A percentile compares a stretch with the other conserved stretches of the same genome.
These are phyloP conservation scores for Candida nonsorbophila DNA, from an alignment of 805 yeast species.

Conservation along the genomic window DNA sequence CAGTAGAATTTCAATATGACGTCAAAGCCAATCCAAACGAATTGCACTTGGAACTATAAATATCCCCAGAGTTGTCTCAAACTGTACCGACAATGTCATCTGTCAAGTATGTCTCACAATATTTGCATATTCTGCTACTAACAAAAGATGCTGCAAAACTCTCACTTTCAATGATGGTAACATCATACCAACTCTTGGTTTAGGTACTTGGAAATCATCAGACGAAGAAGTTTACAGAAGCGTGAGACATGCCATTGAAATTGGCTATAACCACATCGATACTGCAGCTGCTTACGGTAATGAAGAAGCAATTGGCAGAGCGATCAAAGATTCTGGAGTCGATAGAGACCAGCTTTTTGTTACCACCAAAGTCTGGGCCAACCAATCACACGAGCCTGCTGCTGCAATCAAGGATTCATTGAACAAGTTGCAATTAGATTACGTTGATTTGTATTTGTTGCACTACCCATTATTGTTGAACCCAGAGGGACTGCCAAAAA, in stretches of 20 bases:
- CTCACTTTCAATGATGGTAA: constrained; percentile 53
- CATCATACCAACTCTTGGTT: constrained; percentile 57
- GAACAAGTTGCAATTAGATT: constrained; percentile 60
- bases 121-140: too few relatives aligned
- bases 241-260: constrained; percentile 51
- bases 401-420: constrained; percentile 55
- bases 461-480: constrained; percentile 69
- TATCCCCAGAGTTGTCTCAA: too few relatives aligned
- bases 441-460: constrained; percentile 71
- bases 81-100: too few relatives aligned
- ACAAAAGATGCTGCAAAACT: too few relatives aligned
- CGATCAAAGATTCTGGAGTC: constrained; percentile 50
- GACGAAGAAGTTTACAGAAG: constrained; percentile 51
- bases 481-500: constrained; percentile 26
- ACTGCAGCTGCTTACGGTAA: constrained; percentile 67
- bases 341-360: constrained; percentile 62
- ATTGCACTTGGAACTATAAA: too few relatives aligned
- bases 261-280: constrained; percentile 73
- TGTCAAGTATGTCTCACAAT: too few relatives aligned
- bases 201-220: constrained; percentile 66
- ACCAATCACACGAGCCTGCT: constrained; percentile 47
- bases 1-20: too few relatives aligned
- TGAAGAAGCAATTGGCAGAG: constrained; percentile 59
- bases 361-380: constrained; percentile 66
- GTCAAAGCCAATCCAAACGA: too few relatives aligned